Evolutionary conservation across 495 filamentous ascomycete species (phyloP).

Genomic region (Neurospora sp.): DNA sequence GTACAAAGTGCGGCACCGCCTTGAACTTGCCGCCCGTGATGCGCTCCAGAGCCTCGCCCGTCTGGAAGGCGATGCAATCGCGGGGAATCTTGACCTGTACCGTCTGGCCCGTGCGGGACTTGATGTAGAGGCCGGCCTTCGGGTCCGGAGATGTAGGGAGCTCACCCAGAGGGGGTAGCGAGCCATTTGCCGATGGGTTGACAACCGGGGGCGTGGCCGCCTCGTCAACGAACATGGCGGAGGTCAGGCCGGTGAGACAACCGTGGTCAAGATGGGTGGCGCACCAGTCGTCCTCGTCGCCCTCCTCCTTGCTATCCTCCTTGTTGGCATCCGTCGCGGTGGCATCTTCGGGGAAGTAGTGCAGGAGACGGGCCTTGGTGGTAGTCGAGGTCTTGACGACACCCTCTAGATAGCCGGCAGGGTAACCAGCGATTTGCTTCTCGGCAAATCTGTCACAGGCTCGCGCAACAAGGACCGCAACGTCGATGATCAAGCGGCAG

Average conservation of each 20-base stretch:
- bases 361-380: conserved; percentile 84
- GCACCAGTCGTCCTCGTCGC: conserved; percentile 88
- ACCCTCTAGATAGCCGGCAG: conserved; percentile 65
- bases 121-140: conserved; percentile 81
- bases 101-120: conserved; percentile 63
- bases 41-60: conserved; percentile 78
- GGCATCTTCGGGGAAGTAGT: conserved; percentile 71
- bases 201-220: conserved; percentile 35
- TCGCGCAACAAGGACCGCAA: conserved; percentile 71
- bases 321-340: conserved; percentile 18
- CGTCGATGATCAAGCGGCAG: conserved; percentile 78
- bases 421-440: conserved; percentile 65
- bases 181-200: conserved; percentile 10
- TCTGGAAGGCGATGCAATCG: conserved; percentile 92
- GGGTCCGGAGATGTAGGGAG: conserved; percentile 67
- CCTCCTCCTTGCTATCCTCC: conserved; percentile 39
- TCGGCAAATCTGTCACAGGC: conserved; percentile 83
- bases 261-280: conserved; percentile 90
- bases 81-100: conserved; percentile 83
- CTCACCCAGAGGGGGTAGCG: conserved; percentile 47
- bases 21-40: conserved; percentile 84
- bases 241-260: conserved; percentile 87
- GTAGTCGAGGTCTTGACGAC: conserved; percentile 78
- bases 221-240: conserved; percentile 93
- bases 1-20: conserved; percentile 94